These are phyloP conservation scores for Phytophthora nicotianae DNA, from an alignment of 352 stramenopile genomes.

Conservation along the genomic window DNA sequence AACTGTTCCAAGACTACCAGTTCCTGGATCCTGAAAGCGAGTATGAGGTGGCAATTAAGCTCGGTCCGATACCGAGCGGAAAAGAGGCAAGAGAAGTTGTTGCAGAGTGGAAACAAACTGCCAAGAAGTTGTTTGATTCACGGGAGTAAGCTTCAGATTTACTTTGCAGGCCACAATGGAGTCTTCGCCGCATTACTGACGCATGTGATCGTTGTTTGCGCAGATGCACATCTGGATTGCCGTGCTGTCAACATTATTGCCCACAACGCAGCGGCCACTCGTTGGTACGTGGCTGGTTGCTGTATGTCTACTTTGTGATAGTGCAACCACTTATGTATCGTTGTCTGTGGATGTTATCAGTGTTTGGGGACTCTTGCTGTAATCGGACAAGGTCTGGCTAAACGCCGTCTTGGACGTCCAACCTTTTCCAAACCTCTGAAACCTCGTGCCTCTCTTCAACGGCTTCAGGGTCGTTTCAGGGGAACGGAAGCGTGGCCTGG, in stretches of 20 bases:
- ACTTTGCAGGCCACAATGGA: not conserved
- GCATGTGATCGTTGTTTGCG: conserved; percentile 2
- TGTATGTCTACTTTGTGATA: not conserved
- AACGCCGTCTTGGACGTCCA: conserved; percentile 55
- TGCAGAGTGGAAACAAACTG: conserved; percentile 61
- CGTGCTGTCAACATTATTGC: conserved; percentile 66
- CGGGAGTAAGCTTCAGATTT: conserved; percentile 41
- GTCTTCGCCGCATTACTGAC: not conserved
- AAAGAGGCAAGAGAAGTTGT: conserved; percentile 56
- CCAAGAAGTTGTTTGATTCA: conserved; percentile 57
- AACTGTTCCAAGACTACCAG: conserved; percentile 88
- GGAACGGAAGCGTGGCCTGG: conserved; percentile 64
- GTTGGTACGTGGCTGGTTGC: conserved; percentile 52
- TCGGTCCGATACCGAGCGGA: conserved; percentile 55
- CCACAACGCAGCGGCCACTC: conserved; percentile 66
- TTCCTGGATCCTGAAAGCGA: conserved; percentile 77
- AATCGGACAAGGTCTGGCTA: conserved; percentile 66
- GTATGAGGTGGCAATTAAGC: conserved; percentile 79
- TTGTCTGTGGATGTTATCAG: conserved; percentile 32
- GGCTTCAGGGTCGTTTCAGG: conserved; percentile 69
- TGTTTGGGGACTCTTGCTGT: conserved; percentile 69
- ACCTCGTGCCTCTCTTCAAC: conserved; percentile 68
- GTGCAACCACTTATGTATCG: conserved; percentile 10
- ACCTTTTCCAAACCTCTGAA: conserved; percentile 74
- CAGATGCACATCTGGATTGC: conserved; percentile 58